phyloP scores from a whole-genome alignment of 768 basidiomycete genomes.

The Pisolithus marmoratus region DNA sequence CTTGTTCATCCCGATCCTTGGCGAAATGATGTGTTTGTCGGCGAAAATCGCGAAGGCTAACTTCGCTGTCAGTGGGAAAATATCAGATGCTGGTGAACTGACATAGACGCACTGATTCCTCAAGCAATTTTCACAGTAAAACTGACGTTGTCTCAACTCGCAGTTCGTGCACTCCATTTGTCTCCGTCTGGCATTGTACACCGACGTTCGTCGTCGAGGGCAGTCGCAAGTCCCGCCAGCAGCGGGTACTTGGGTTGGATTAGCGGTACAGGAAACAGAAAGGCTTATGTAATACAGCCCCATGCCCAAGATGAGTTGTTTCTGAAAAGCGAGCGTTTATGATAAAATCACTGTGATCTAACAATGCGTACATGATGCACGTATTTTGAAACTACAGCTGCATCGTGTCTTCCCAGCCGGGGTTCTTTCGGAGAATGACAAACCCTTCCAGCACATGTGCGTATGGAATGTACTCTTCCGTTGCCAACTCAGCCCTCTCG shows the following conservation, averaged over 20 bases:
- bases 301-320: neutral
- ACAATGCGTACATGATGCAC: neutral
- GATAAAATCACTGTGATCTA: neutral
- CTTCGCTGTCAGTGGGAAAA: neutral
- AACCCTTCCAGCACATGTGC: conserved; percentile 88
- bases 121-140: conserved; percentile 67
- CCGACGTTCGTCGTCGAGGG: neutral
- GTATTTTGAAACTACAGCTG: conserved; percentile 43
- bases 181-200: conserved; percentile 7
- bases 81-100: neutral
- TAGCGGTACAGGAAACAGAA: too few species aligned
- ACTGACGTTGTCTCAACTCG: conserved; percentile 66
- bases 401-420: conserved; percentile 85
- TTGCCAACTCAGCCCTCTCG: conserved; percentile 92
- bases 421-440: conserved; percentile 88
- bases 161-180: conserved; percentile 75
- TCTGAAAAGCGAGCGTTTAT: neutral
- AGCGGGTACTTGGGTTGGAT: too few species aligned
- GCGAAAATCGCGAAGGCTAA: conserved; percentile 53
- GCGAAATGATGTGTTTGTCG: conserved; percentile 51
- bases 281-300: too few species aligned
- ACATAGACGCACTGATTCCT: conserved; percentile 48
- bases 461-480: conserved; percentile 94
- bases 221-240: neutral
- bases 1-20: conserved; percentile 58